A percentile compares a stretch with the other conserved stretches of the same genome.
phyloP scores from a whole-genome alignment of 805 yeast species.

The Zygosaccharomyces siamensis region DNA sequence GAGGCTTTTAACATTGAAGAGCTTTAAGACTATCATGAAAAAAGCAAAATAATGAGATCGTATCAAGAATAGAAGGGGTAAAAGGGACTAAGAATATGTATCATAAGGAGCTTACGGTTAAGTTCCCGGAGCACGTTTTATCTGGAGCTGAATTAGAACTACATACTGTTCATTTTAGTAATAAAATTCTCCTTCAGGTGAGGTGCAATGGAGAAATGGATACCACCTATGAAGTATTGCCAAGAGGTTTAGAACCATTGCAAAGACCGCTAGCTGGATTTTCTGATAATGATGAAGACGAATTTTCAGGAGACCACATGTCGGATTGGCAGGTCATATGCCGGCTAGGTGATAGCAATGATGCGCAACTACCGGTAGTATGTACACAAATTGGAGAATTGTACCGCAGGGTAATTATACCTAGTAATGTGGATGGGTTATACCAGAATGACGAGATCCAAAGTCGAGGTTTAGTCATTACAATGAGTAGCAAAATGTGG shows the following conservation, averaged over 20 bases:
- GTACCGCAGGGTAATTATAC: conserved; percentile 25
- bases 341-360: conserved; percentile 45
- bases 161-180: conserved; percentile 24
- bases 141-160: conserved; percentile 11
- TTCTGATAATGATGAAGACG: conserved; percentile 17
- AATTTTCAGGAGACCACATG: conserved; percentile 25
- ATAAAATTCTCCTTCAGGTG: conserved; percentile 26
- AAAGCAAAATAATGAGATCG: neutral
- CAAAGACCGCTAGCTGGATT: conserved; percentile 21
- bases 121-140: conserved; percentile 7
- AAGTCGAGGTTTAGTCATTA: conserved; percentile 33
- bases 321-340: conserved; percentile 43
- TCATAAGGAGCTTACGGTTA: conserved; percentile 8
- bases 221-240: conserved; percentile 42
- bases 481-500: conserved; percentile 47
- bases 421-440: conserved; percentile 13
- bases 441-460: conserved; percentile 8
- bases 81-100: conserved; percentile 7
- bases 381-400: conserved; percentile 42
- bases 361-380: conserved; percentile 44
- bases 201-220: conserved; percentile 38
- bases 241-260: conserved; percentile 22
- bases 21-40: neutral
- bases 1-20: neutral
- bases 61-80: neutral